Conservation (phyloP, 2,329 filamentous ascomycete genomes). For the Penicillium sp. region DNA sequence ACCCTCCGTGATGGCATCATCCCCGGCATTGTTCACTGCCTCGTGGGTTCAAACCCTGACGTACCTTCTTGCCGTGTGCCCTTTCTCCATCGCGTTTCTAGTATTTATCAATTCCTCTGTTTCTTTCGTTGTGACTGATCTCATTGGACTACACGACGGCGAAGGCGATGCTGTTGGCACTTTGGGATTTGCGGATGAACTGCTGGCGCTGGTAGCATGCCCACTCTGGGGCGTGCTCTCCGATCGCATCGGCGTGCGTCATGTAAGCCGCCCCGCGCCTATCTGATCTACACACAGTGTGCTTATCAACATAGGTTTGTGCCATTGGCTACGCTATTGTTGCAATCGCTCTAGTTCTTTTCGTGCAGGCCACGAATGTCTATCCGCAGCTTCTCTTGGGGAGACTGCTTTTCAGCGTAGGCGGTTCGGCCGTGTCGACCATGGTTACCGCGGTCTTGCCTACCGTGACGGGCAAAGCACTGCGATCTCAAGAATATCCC, state of each 20-base stretch:
- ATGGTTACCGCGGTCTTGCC: slow-evolving; percentile 97
- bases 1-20: slow-evolving; percentile 25
- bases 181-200: slow-evolving; percentile 47
- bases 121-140: slow-evolving; percentile 59
- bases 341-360: slow-evolving; percentile 66
- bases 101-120: slow-evolving; percentile 61
- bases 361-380: slow-evolving; percentile 79
- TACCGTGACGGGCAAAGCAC: slow-evolving; percentile 50
- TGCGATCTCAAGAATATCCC: slow-evolving; percentile 40
- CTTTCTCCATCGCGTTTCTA: slow-evolving; percentile 60
- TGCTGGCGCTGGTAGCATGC: slow-evolving; percentile 46
- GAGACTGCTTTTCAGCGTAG: slow-evolving; percentile 79
- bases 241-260: slow-evolving; percentile 45
- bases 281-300: slow-evolving; percentile 2
- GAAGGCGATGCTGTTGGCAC: slow-evolving; percentile 58
- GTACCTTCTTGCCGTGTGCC: slow-evolving; percentile 57
- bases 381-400: slow-evolving; percentile 85
- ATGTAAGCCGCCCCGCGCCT: slow-evolving; percentile 31
- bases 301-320: slow-evolving; percentile 37
- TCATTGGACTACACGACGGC: slow-evolving; percentile 51
- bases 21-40: slow-evolving; percentile 49
- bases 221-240: slow-evolving; percentile 48
- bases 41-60: slow-evolving; percentile 52
- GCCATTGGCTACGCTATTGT: slow-evolving; percentile 78
- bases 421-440: slow-evolving; percentile 87